phyloP scores from a whole-genome alignment of 345 rosid genomes.

The sweet orange (Citrus sinensis) region DVS_A1.0 CM039165.1:38817501-38818000 shows the following conservation, averaged over 20 bases:
- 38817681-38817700: too few species aligned
- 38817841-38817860: not conserved
- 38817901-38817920: constrained; percentile 18
- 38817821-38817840: too few species aligned
- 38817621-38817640: too few species aligned
- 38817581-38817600: not conserved
- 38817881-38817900: too few species aligned
- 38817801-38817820: too few species aligned
- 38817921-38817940: constrained; percentile 27
- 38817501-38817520: too few species aligned
- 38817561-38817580: not conserved
- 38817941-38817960: constrained; percentile 24
- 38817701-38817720: not conserved
- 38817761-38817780: not conserved
- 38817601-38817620: too few species aligned
- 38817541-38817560: too few species aligned
- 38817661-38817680: too few species aligned
- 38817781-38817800: not conserved
- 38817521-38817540: too few species aligned
- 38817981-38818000: not conserved
- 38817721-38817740: too few species aligned
- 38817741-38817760: not conserved
- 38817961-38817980: constrained; percentile 27
- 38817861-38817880: not conserved
- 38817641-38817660: too few species aligned